Conservation (phyloP, 2,329 filamentous ascomycete genomes). For the Colletotrichum cuscutae region DNA sequence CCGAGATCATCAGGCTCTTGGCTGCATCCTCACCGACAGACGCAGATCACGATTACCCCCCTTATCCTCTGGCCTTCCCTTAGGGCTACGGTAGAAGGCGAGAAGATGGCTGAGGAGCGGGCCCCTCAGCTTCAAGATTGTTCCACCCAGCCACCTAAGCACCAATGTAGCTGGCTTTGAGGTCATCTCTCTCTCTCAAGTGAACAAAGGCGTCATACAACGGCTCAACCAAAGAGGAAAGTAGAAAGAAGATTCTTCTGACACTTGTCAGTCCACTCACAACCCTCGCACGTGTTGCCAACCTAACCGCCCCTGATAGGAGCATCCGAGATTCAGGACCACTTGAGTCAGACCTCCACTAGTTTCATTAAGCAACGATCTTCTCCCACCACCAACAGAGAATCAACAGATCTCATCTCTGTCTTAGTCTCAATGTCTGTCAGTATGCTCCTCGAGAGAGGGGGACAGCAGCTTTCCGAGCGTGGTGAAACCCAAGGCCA, state of each 20-base stretch:
- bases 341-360: slow-evolving; percentile 11
- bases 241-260: background rate
- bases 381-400: background rate
- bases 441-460: background rate
- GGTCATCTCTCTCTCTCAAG: background rate
- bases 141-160: background rate
- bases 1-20: slow-evolving; percentile 3
- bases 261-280: slow-evolving; percentile 18
- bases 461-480: background rate
- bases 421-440: background rate
- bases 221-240: background rate
- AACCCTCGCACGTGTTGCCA: background rate
- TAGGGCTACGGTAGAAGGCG: background rate
- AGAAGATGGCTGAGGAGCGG: background rate
- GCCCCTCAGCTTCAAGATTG: background rate
- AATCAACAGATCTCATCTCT: background rate
- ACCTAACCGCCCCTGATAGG: slow-evolving; percentile 18
- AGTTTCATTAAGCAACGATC: background rate
- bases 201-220: background rate
- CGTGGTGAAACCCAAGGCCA: slow-evolving; percentile 14
- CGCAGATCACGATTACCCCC: background rate
- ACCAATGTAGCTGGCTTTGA: background rate
- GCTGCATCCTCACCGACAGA: slow-evolving; percentile 5
- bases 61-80: background rate
- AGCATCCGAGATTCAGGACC: slow-evolving; percentile 7